Conservation (phyloP, 192 early-diverging fungal species). For the Haplosporangium gracile region DNA sequence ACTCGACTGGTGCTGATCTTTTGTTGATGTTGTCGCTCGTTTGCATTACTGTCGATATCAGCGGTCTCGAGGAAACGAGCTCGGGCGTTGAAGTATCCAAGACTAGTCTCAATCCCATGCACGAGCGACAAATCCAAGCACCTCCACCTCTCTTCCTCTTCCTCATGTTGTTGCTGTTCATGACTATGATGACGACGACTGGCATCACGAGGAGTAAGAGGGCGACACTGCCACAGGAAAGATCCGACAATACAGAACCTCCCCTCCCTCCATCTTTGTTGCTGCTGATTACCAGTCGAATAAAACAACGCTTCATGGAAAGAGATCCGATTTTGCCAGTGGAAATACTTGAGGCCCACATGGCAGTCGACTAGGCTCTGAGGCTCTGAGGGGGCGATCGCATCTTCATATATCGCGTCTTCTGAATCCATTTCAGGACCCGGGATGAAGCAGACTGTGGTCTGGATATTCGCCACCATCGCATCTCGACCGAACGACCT, state of each 20-base stretch:
- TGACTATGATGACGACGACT: not conserved
- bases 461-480: slow-evolving; percentile 19
- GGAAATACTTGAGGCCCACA: slow-evolving; percentile 27
- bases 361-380: slow-evolving; percentile 41
- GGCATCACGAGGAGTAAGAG: not conserved
- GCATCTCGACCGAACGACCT: not conserved
- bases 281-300: not conserved
- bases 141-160: not conserved
- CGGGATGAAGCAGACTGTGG: slow-evolving; percentile 30
- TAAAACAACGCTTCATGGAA: slow-evolving; percentile 17
- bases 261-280: slow-evolving; percentile 13
- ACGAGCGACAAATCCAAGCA: slow-evolving; percentile 26
- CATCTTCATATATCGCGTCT: slow-evolving; percentile 30
- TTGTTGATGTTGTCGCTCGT: not conserved
- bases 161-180: not conserved
- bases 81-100: not conserved
- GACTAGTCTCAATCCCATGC: slow-evolving; percentile 9
- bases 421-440: slow-evolving; percentile 38
- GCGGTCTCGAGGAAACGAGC: not conserved
- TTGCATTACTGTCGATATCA: not conserved
- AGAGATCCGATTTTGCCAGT: slow-evolving; percentile 12
- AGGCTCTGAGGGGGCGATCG: slow-evolving; percentile 18
- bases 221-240: slow-evolving; percentile 21
- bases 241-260: slow-evolving; percentile 25
- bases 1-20: not conserved